These are phyloP conservation scores for Candida montana DNA, from an alignment of 805 yeast species.

Conservation along the genomic window DNA sequence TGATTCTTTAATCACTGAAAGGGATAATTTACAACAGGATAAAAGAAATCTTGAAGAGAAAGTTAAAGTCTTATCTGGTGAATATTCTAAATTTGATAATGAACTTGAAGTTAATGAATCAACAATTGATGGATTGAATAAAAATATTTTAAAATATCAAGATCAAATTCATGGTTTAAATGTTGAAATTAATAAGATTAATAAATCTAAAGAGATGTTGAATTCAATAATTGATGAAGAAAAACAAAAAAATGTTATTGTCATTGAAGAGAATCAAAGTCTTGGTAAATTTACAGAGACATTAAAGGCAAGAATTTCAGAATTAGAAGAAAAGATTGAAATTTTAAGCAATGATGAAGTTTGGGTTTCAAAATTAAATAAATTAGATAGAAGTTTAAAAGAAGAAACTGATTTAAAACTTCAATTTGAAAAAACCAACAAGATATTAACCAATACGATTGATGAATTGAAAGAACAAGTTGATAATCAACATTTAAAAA, in stretches of 20 bases:
- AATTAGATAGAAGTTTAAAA: conserved; percentile 47
- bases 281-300: conserved; percentile 50
- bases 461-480: conserved; percentile 48
- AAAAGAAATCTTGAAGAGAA: conserved; percentile 42
- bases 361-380: conserved; percentile 54
- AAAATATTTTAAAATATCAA: conserved; percentile 24
- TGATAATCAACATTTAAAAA: conserved; percentile 45
- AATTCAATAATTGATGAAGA: conserved; percentile 29
- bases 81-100: conserved; percentile 33
- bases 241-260: conserved; percentile 49
- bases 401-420: conserved; percentile 41
- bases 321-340: conserved; percentile 40
- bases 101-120: conserved; percentile 23
- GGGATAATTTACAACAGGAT: conserved; percentile 52
- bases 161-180: conserved; percentile 28
- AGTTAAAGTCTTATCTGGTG: conserved; percentile 35
- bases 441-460: conserved; percentile 45
- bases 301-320: conserved; percentile 39
- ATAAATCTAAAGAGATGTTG: conserved; percentile 22
- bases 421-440: conserved; percentile 46
- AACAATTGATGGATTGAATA: conserved; percentile 13
- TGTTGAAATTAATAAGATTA: conserved; percentile 23
- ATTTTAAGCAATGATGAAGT: conserved; percentile 46
- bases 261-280: conserved; percentile 64
- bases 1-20: conserved; percentile 55